Base-by-base conservation (phyloP, 2,329 filamentous ascomycete genomes). In the Rhinocladiella similis region DNA sequence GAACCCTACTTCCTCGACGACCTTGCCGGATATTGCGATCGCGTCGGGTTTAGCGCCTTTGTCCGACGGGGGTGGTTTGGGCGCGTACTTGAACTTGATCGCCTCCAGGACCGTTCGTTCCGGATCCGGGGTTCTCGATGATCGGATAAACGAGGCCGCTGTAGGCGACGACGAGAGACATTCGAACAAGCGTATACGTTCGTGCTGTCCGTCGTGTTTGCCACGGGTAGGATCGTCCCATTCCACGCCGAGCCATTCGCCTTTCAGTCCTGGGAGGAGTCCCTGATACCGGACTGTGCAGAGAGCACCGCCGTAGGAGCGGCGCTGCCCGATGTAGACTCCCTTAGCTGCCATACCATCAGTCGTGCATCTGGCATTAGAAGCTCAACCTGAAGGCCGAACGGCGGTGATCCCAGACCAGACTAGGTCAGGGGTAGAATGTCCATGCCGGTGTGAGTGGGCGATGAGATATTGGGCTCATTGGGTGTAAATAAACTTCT, bases 1-100 rank as follows among this genome's bases (percentile, higher is more conserved):
- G 65, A 97, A 97, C 27, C 94, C 94, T 33, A 97, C 84, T 74
- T 97, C 93, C 74, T 97, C 89, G 4, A 90, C 93, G 16, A 92
- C 83, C 73, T 97, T 97, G 36, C 82, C 80, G 73, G 89, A 75
- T 78, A 96, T 80, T 80, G 87, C 75, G 47, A 83, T 50, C 20
- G 53, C 41, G 6, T 42, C 53, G 3, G 60, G 36, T 42, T 41
- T 33, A 3, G 38, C 39, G 25, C 51, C 19, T 3, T 36, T 27
- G 3, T 42, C 47, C 27, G 57, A 51, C 36, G 54, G 42, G 53
- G 73, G 70, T 52, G 69, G 68, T 45, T 87, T 83, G 2, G 85
- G 82, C 3, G 87, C 89, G 70, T 99, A 99, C 75, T 97, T 99
- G 65, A 86, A 82, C 57, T 83, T 83, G 52, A 97, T 77, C 2